Base-by-base conservation (phyloP, 139 green algal genomes). In the Micractinium sp. region DNA sequence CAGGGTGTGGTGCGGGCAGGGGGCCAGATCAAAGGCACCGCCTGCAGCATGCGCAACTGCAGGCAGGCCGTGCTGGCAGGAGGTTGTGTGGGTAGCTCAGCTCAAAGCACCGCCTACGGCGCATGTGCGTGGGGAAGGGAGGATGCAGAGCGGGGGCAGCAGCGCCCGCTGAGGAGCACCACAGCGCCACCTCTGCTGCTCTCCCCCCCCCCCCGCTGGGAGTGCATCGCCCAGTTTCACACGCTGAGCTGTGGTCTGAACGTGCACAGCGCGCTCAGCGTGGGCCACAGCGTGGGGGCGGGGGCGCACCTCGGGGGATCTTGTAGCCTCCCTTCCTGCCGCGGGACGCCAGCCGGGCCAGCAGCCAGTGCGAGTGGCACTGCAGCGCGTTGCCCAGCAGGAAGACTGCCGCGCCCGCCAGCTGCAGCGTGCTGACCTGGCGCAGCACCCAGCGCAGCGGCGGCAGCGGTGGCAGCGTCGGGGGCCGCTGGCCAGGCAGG, bases 1-100 rank as follows among this genome's bases (percentile, higher is more conserved):
- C 36, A 76, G 20, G 12, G 23, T 36, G 89, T 98, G 97, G 90
- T 98, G 96, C 0, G 96, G 96, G 78, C 96, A 97, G 12, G 94
- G 96, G 61, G 97, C 93, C 81, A 91, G 88, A 89, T 95, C 91
- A 92, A 98, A 98, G 16, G 14, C 63, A 71, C 7, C 2, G 20
- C 19, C 20, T 71, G 63, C 63, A 71, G 63, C 9, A 71, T 23
- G 14, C 47, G 14, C 63, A 71, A 12, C 63, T 29, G 67, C 25
- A 33, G 67, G 67, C 25, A 75, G 67, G 67, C 7, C 23, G 29
- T 35, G 67, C 22, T 35, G 67, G 9, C 1, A 33, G 67, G 22
- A 56, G 47, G 47, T 56, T 16, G 47, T 56, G 47, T 56, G 47
- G 47, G n/a, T n/a, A n/a, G 47, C 47, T 56, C 47, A 56, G 47